Evolutionary conservation across 129 eudicot species (phyloP).

Genomic region (Escallonia rubra): DNA sequence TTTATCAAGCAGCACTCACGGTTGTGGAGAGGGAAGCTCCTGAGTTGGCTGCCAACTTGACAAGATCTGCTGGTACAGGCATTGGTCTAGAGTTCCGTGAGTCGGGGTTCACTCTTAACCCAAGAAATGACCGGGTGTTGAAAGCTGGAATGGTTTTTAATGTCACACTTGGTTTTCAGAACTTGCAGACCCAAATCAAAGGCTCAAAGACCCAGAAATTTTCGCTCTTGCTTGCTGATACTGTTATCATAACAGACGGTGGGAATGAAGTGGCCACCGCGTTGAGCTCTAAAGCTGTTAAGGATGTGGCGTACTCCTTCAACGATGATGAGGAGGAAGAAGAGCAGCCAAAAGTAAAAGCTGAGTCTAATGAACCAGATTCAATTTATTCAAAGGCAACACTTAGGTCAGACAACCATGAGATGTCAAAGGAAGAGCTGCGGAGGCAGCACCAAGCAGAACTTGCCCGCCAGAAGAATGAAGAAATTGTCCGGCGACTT

Average conservation of each 20-base stretch:
- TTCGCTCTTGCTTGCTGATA: conserved; percentile 58
- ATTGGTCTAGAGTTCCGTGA: conserved; percentile 71
- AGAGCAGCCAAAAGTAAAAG: conserved; percentile 22
- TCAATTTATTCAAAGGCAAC: conserved; percentile 40
- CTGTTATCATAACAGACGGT: conserved; percentile 30
- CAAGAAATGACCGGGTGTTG: conserved; percentile 40
- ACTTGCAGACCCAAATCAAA: conserved; percentile 33
- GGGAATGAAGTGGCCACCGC: conserved; percentile 33
- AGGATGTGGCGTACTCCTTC: conserved; percentile 53
- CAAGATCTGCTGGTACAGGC: conserved; percentile 65
- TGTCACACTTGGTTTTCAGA: conserved; percentile 58
- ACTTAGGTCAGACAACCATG: conserved; percentile 52
- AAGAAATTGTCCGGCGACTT: conserved; percentile 58
- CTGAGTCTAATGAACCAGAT: conserved; percentile 22
- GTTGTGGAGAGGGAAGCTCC: conserved; percentile 58
- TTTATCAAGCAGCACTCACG: conserved; percentile 45
- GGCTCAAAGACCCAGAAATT: conserved; percentile 47
- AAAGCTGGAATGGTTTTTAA: conserved; percentile 60
- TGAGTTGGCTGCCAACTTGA: conserved; percentile 43
- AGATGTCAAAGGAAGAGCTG: conserved; percentile 55
- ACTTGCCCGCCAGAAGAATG: conserved; percentile 58
- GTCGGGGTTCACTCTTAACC: conserved; percentile 43
- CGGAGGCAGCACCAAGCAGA: conserved; percentile 72
- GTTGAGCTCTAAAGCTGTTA: conserved; percentile 47
- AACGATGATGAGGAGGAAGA: conserved; percentile 60